phyloP scores from a whole-genome alignment of 2,329 filamentous ascomycete species.

The Aspergillus udagawae region DNA sequence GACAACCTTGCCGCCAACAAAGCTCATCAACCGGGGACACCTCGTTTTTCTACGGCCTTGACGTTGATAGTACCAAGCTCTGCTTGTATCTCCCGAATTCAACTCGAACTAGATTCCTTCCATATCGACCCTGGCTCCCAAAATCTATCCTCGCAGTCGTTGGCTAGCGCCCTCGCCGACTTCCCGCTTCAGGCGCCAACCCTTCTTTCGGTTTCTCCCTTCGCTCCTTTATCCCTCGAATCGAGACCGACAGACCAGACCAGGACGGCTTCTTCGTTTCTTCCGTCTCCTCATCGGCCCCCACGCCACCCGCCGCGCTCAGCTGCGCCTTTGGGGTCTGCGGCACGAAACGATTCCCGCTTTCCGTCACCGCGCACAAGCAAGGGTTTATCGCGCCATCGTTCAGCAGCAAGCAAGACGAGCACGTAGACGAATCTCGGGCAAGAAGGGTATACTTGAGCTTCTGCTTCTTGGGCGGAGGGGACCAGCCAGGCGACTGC shows the following conservation, averaged over 20 bases:
- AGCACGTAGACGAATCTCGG: conserved; percentile 40
- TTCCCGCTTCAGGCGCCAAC: conserved; percentile 13
- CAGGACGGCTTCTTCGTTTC: conserved; percentile 44
- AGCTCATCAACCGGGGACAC: neutral
- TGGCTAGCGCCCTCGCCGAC: conserved; percentile 17
- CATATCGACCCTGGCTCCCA: conserved; percentile 24
- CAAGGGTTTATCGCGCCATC: conserved; percentile 71
- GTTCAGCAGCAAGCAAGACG: conserved; percentile 60
- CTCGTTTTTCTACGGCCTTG: neutral
- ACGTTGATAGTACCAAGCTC: neutral
- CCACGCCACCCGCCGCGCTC: conserved; percentile 59
- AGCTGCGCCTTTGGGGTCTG: conserved; percentile 64
- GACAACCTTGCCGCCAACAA: neutral
- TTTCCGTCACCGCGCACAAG: conserved; percentile 68
- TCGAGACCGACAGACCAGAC: conserved; percentile 13
- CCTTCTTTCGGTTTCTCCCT: conserved; percentile 11
- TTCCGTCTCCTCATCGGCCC: conserved; percentile 62
- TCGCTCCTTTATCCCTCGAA: conserved; percentile 9
- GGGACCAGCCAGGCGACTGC: conserved; percentile 12
- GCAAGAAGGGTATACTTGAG: conserved; percentile 19
- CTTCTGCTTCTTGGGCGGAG: conserved; percentile 23
- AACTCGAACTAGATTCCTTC: neutral
- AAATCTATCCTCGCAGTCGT: conserved; percentile 15
- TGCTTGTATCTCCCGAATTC: neutral
- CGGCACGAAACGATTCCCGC: conserved; percentile 70